These are phyloP conservation scores for Septoria petroselini DNA, from an alignment of 2,329 filamentous ascomycete genomes.

Conservation along the genomic window DNA sequence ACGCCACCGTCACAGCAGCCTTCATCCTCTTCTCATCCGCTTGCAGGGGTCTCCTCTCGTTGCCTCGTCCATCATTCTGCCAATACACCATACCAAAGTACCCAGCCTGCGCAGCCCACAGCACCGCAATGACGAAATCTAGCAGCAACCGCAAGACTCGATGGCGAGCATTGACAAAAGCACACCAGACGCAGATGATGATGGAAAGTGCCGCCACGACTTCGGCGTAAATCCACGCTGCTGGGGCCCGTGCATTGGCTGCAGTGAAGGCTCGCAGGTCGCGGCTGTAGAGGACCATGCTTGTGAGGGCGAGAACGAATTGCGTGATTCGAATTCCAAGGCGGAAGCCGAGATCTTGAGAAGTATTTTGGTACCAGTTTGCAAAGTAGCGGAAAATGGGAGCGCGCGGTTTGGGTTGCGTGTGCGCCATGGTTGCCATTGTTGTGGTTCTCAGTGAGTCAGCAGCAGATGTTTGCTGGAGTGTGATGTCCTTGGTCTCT, in stretches of 20 bases:
- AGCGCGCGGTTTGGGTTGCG: neutral
- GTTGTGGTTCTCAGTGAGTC: no score
- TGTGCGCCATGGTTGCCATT: conserved; percentile 4
- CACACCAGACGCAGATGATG: conserved; percentile 10
- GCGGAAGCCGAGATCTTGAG: conserved; percentile 10
- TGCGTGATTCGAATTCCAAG: conserved; percentile 10
- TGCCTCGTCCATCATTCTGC: neutral
- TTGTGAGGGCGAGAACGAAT: conserved; percentile 8
- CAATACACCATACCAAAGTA: conserved; percentile 6
- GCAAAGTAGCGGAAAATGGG: conserved; percentile 12
- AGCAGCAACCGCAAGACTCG: conserved; percentile 1
- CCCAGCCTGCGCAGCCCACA: conserved; percentile 13
- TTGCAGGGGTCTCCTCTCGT: neutral
- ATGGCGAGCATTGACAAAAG: conserved; percentile 6
- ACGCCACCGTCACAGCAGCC: neutral
- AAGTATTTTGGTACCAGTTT: conserved; percentile 11
- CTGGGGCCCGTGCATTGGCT: neutral
- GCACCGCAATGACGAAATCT: conserved; percentile 8
- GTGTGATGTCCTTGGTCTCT: no score
- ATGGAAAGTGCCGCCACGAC: conserved; percentile 7
- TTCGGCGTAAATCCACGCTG: conserved; percentile 13
- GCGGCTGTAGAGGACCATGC: conserved; percentile 7
- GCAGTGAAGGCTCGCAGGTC: conserved; percentile 8
- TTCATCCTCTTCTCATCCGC: conserved; percentile 11
- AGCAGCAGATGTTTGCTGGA: no score